phyloP scores from a whole-genome alignment of 2,329 filamentous ascomycete genomes.

The Verticillium longisporum region DNA sequence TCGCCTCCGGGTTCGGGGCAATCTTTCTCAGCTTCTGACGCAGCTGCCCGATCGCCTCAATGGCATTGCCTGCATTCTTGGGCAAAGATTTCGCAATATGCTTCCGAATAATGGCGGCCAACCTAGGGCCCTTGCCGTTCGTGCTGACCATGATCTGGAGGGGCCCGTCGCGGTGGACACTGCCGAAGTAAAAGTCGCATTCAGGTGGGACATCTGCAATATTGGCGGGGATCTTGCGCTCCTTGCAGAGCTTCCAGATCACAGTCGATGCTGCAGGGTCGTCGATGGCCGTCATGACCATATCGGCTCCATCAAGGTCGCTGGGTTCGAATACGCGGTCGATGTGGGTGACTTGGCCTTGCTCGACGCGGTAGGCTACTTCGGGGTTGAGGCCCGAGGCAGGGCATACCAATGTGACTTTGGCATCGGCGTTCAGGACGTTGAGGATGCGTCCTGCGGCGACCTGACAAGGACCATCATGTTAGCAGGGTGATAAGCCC shows the following conservation, averaged over 20 bases:
- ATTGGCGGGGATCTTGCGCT: constrained; percentile 78
- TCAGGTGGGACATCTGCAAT: constrained; percentile 95
- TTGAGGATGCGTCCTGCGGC: constrained; percentile 91
- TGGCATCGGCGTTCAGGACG: constrained; percentile 89
- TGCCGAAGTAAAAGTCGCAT: constrained; percentile 98
- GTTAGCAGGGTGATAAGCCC: not conserved
- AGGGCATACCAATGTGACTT: constrained; percentile 80
- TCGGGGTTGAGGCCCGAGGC: constrained; percentile 76
- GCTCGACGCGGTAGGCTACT: constrained; percentile 72
- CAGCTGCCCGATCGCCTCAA: constrained; percentile 75
- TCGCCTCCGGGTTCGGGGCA: constrained; percentile 65
- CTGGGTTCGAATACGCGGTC: constrained; percentile 78
- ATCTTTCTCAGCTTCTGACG: constrained; percentile 71
- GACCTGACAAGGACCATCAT: constrained; percentile 51
- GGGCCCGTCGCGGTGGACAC: constrained; percentile 88
- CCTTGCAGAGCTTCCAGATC: constrained; percentile 92
- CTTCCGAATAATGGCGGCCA: constrained; percentile 79
- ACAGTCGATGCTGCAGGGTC: constrained; percentile 83
- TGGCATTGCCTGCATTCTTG: constrained; percentile 73
- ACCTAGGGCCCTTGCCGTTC: constrained; percentile 88
- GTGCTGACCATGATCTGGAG: constrained; percentile 98
- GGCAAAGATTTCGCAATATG: constrained; percentile 75
- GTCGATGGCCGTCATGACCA: constrained; percentile 92
- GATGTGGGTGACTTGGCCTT: constrained; percentile 70
- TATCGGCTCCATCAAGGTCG: constrained; percentile 76